Evolutionary conservation across 495 filamentous ascomycete species (phyloP).

Genomic region (Hypoxylon fragiforme): DNA sequence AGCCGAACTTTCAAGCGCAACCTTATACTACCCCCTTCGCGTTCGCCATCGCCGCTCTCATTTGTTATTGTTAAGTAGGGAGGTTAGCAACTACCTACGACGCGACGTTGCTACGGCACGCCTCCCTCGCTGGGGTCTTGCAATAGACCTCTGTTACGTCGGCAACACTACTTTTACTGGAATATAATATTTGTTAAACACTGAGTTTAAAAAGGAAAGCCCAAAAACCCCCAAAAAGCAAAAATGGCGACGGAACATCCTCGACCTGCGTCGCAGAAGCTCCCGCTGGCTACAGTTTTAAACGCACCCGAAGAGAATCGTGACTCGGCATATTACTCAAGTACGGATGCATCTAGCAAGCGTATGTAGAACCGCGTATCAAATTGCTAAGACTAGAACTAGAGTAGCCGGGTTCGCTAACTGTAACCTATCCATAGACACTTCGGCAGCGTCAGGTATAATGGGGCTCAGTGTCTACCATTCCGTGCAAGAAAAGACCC

Average conservation of each 20-base stretch:
- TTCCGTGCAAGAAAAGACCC: conserved; percentile 55
- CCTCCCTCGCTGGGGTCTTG: conserved; percentile 1
- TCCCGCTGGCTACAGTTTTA: conserved; percentile 53
- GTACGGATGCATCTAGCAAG: conserved; percentile 59
- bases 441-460: conserved; percentile 52
- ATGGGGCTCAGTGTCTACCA: conserved; percentile 50
- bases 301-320: conserved; percentile 55
- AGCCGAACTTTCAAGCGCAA: no score
- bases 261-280: conserved; percentile 49
- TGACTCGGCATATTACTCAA: conserved; percentile 59
- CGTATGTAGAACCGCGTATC: conserved; percentile 42
- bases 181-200: not conserved
- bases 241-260: conserved; percentile 44
- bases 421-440: conserved; percentile 43
- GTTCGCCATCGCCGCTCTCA: conserved; percentile 5
- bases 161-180: not conserved
- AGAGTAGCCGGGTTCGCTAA: conserved; percentile 21
- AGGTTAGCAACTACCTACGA: conserved; percentile 3
- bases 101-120: conserved; percentile 2
- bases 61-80: not conserved
- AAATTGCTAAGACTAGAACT: not conserved
- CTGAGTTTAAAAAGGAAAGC: no score
- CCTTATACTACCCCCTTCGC: no score
- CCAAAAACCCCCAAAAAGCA: not conserved
- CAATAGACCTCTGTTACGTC: conserved; percentile 5